Base-by-base conservation (phyloP, 805 yeast species). In the Starmera pachycereana region DNA sequence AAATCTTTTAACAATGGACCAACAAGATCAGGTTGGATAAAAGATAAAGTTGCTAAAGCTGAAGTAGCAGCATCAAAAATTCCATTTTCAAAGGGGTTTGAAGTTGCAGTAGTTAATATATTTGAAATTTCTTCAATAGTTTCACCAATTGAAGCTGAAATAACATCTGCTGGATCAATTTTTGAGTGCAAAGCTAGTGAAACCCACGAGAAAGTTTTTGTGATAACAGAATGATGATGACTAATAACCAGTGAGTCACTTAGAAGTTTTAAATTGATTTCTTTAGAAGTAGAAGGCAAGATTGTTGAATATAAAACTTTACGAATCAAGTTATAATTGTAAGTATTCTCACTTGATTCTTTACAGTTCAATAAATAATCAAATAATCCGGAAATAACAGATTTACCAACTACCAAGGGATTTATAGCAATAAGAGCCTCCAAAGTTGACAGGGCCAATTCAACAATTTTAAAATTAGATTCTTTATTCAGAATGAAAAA, bases 151-250 rank as follows among this genome's bases (percentile, higher is more conserved):
- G 56, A 40, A 25, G 53, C 44, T 42, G 52, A 42, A 3, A 81
- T 72, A 29, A 86, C 55, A 1, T 50, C 47, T 12, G 82, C 82
- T 3, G 96, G 85, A 54, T 89, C 94, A 28, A 71, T 50, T 2
- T 60, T 53, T 8, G 82, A 71, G 36, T 73, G 64, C 50, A 80
- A 73, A 31, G 78, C 78, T 33, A 87, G 59, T 0, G 83, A 83
- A 29, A 87, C 81, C 97, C 97, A 90, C 2, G 81, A 79, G 11
- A 48, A 45, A 44, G 72, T 61, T 54, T 66, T 61, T 45, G 57
- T 42, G 35, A 58, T 46, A n/a, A 74, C 54, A 3, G 48, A 39
- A 3, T 50, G 37, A 43, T 66, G 68, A 49, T 79, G 82, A 13
- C 71, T 49, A 6, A 71, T 45, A 19, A 75, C 54, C 13, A 78